A percentile compares a stretch with the other conserved stretches of the same genome.
phyloP scores from a whole-genome alignment of 306 rosid genomes.

The Cicer bijugum region DNA sequence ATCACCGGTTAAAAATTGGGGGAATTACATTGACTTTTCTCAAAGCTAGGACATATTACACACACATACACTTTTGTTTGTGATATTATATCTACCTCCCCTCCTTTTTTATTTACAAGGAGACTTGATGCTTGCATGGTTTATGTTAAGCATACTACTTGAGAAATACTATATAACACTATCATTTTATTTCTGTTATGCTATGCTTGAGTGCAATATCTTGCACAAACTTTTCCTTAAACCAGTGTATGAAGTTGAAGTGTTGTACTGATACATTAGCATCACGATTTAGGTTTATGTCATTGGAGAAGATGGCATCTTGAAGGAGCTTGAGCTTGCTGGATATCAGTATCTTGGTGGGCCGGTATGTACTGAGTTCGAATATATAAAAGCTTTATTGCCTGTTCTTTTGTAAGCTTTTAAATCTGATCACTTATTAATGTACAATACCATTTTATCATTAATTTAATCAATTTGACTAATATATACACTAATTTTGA shows the following conservation, averaged over 20 bases:
- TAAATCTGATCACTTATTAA: slow-evolving; percentile 23
- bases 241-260: slow-evolving; percentile 32
- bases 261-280: slow-evolving; percentile 43
- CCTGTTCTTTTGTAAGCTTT: slow-evolving; percentile 24
- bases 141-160: slow-evolving; percentile 23
- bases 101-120: too few species aligned
- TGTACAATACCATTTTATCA: slow-evolving; percentile 22
- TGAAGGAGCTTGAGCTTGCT: slow-evolving; percentile 98
- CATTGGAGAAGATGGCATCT: slow-evolving; percentile 97
- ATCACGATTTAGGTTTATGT: slow-evolving; percentile 77
- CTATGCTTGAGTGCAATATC: slow-evolving; percentile 8
- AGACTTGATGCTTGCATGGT: neutral
- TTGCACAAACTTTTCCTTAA: slow-evolving; percentile 12
- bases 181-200: slow-evolving; percentile 16
- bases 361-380: slow-evolving; percentile 63
- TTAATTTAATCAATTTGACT: slow-evolving; percentile 21
- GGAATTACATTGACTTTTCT: too few species aligned
- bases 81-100: too few species aligned
- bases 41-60: too few species aligned
- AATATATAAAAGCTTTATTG: slow-evolving; percentile 6
- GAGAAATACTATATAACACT: neutral
- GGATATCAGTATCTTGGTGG: slow-evolving; percentile 96
- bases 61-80: too few species aligned
- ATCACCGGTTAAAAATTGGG: neutral
- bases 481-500: neutral